These are phyloP conservation scores for Phymatotrichopsis omnivora DNA, from an alignment of 2,329 filamentous ascomycete genomes.

Conservation along the genomic window DNA sequence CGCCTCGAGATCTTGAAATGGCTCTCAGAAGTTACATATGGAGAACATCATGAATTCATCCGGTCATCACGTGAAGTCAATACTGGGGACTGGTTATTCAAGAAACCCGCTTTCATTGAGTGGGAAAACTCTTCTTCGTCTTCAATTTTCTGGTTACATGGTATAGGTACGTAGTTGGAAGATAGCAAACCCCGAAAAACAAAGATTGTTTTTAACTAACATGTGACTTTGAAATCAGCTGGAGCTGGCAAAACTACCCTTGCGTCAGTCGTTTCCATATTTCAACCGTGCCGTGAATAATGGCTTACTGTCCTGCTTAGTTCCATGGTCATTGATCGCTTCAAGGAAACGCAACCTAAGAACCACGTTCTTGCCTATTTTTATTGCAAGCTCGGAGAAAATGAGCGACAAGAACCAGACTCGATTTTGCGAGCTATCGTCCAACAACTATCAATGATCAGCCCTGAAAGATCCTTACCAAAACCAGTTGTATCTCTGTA, in stretches of 20 bases:
- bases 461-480: constrained; percentile 3
- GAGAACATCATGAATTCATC: constrained; percentile 6
- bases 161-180: constrained; percentile 29
- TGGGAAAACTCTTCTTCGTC: constrained; percentile 8
- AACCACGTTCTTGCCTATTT: constrained; percentile 33
- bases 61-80: neutral
- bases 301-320: neutral
- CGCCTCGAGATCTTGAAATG: constrained; percentile 3
- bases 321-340: constrained; percentile 7
- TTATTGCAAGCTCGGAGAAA: constrained; percentile 33
- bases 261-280: constrained; percentile 33
- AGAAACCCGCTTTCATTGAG: neutral
- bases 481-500: constrained; percentile 17
- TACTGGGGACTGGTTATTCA: constrained; percentile 13
- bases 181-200: too few relatives aligned
- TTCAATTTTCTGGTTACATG: constrained; percentile 26
- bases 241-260: constrained; percentile 32
- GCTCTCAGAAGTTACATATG: constrained; percentile 5
- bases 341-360: constrained; percentile 23
- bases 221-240: constrained; percentile 12
- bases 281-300: too few relatives aligned
- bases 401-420: constrained; percentile 27
- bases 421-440: constrained; percentile 32
- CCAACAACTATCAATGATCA: constrained; percentile 23
- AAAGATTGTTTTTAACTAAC: constrained; percentile 32